Base-by-base conservation (phyloP, 768 basidiomycete genomes). In the Russula sp. region DNA sequence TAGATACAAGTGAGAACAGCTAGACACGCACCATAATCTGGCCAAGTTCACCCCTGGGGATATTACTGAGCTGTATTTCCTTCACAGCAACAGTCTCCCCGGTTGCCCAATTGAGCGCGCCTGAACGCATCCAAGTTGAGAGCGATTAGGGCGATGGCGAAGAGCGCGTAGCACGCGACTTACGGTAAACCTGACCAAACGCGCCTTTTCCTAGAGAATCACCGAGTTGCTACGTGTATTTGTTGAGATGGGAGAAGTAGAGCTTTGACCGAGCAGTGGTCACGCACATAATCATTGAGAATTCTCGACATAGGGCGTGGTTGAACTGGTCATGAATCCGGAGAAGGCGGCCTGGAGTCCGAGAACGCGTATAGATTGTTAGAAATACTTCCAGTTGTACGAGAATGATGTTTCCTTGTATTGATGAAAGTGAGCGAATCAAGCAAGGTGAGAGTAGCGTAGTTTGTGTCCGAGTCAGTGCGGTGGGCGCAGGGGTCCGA, bases 21-120 rank as follows among this genome's bases (percentile, higher is more conserved):
- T 6, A 27, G 34, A 16, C 22, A 45, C 61, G 69, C 70, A 94
- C 94, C 96, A 98, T 98, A 72, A 99, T 98, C 76, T 98, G 95
- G 20, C 90, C 88, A 44, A 99, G 82, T 73, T 98, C 94, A 59
- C 86, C 84, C 73, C 93, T 91, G 3, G 95, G 91, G 63, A 99
- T 95, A 73, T 92, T 94, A 74, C 86, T 88, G 65, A 99, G 77
- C 73, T 92, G 89, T 68, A 99, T 96, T 75, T 98, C 95, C 80
- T 99, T 99, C 71, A 99, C 89, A 3, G 97, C 97, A 47, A 98
- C 96, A 2, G 96, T 97, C 78, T 98, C 97, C 31, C 97, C 97
- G 31, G 94, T 98, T 16, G 91, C 89, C 88, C 93, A 94, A 70
- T 96, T 95, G 71, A 96, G 77, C 53, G 90, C 91, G 68, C 91